Base-by-base conservation (phyloP, 1,284 basidiomycete genomes). In the Austropuccinia psidii region DNA sequence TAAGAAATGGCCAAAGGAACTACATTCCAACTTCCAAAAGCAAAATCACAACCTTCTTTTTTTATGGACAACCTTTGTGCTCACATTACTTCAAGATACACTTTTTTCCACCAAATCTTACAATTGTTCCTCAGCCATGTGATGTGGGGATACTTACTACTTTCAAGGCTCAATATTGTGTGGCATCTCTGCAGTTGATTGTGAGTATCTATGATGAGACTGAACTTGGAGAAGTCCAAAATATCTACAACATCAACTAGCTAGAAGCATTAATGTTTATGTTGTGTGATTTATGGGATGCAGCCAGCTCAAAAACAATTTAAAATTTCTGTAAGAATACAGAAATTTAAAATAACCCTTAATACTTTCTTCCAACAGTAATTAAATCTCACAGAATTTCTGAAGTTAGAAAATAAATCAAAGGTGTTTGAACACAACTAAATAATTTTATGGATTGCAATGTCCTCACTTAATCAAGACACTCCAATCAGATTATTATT, bases 181-280 rank as follows among this genome's bases (percentile, higher is more conserved):
- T 66, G 1, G 79, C 81, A 21, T 24, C 24, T 15, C 24, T 55
- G 7, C 33, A 21, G 15, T 15, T 19, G 52, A 15, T 24, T 31
- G 33, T 55, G 17, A 15, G 17, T 2, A 55, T 27, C 15, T 55
- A 55, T 31, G 76, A 19, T n/a, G n/a, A n/a, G n/a, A n/a, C n/a
- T n/a, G n/a, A n/a, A n/a, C n/a, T n/a, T n/a, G n/a, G n/a, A n/a
- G 79, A 78, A 29, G 77, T 78, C 11, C 15, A 50, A n/a, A 76
- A 82, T 15, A 80, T 83, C 37, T 83, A 81, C 75, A 79, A 81
- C 24, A 79, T 83, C 52, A 75, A 81, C 73, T 75, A 80, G 5
- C 77, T 82, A 6, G 76, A 80, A 52, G 81, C n/a, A n/a, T n/a
- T 76, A 6, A 81, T 83, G 79, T 68, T 67, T 7, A 77, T 83